Conservation (phyloP, 179 eudicot species). For the Actinidia arguta region DNA sequence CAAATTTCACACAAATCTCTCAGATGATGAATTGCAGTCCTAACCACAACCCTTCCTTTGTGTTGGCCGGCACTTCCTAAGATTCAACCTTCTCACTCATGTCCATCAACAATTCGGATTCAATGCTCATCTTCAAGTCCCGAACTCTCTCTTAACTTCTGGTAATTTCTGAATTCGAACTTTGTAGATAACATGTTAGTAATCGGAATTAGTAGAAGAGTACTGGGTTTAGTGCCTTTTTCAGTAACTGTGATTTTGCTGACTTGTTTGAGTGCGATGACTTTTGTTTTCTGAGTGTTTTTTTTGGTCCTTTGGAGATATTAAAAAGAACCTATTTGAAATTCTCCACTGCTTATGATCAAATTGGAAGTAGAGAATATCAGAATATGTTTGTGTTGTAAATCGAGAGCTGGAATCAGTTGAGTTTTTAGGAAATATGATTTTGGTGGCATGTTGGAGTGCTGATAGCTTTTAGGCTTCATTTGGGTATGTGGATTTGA, state of each 20-base stretch:
- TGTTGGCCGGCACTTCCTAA: constrained; percentile 20
- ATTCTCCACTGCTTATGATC: too few species aligned
- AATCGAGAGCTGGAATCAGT: not conserved
- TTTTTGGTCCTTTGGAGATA: not conserved
- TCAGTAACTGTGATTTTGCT: too few species aligned
- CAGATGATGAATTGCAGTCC: constrained; percentile 5
- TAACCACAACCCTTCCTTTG: not conserved
- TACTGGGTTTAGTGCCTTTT: too few species aligned
- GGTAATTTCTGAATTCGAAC: constrained; percentile 16
- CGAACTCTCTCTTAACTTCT: constrained; percentile 19
- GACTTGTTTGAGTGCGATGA: too few species aligned
- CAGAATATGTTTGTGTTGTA: not conserved
- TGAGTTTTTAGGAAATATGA: not conserved
- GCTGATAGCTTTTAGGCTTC: too few species aligned
- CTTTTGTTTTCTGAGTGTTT: too few species aligned
- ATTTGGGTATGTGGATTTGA: too few species aligned
- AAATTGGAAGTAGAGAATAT: not conserved
- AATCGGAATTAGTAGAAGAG: too few species aligned
- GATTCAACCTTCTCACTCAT: not conserved
- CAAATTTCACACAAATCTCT: not conserved
- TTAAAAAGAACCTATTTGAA: too few species aligned
- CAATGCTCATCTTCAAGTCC: constrained; percentile 37
- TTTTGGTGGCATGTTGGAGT: too few species aligned
- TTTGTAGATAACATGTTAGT: too few species aligned
- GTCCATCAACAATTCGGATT: constrained; percentile 22